Evolutionary conservation across 495 filamentous ascomycete genomes (phyloP), one percentile per base, ranked within the genome.

Genomic region (Aspergillus ellipticus): DNA sequence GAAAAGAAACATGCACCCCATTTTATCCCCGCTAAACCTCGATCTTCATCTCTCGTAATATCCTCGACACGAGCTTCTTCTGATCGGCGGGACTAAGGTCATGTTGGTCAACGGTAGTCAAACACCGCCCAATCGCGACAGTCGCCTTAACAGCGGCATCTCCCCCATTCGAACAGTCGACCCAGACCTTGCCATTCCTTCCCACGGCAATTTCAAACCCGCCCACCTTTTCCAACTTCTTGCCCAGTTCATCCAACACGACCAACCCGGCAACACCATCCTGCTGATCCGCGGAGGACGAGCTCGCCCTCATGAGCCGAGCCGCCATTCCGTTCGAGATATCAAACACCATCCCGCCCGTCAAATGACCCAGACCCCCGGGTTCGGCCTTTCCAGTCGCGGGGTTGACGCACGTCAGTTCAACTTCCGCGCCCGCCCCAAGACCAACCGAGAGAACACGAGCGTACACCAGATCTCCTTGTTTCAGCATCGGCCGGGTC

Each of bases 201-300:
- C 95, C 95, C 22, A 96, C 90, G 4, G 94, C 94, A 55, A 94
- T 85, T 77, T 98, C 94, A 72, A 97, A 98, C n/a, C 76, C 76
- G 16, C 76, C 76, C 10, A 69, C 54, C 49, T 82, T 80, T 42
- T 93, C 75, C 47, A 86, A 77, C 42, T 85, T 88, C 62, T 81
- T 84, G 15, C 86, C 92, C n/a, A 97, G 72, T 62, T 91, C 89
- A 55, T 96, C 90, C 48, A 97, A 68, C 17, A 97, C 68, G 4
- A 78, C 82, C 24, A 93, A 78, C 3, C 89, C 79, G 37, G 80
- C 84, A 7, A 74, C 60, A 49, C 79, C 84, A 20, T 86, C 83
- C 54, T 85, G 81, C 26, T 78, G 74, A n/a, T 83, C 82, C 7
- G 81, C 71, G 66, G 89, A 82, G 60, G 73, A 63, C 9, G 76